These are phyloP conservation scores for Simplicillium aogashimaense DNA, from an alignment of 2,329 filamentous ascomycete genomes.

Conservation along the genomic window DNA sequence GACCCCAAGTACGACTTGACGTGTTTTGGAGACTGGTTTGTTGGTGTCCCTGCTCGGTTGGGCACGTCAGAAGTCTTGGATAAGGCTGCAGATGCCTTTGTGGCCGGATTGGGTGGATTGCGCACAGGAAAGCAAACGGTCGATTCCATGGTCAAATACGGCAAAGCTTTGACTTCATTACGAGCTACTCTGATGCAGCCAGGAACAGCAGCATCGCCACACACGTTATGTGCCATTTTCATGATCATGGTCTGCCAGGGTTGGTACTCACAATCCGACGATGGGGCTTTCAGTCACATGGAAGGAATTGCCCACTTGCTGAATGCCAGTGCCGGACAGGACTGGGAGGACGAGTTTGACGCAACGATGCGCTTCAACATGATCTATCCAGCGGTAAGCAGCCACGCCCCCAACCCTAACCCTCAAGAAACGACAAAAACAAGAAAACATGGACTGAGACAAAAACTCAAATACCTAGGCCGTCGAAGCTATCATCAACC, in stretches of 20 bases:
- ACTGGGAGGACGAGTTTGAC: slow-evolving; percentile 16
- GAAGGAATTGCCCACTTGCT: slow-evolving; percentile 22
- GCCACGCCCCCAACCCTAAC: too few relatives aligned
- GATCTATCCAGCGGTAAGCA: slow-evolving; percentile 20
- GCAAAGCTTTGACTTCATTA: slow-evolving; percentile 17
- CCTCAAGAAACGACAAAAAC: too few relatives aligned
- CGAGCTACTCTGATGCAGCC: slow-evolving; percentile 17
- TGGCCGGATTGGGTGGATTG: slow-evolving; percentile 13
- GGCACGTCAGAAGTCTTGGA: slow-evolving; percentile 36
- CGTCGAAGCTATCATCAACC: slow-evolving; percentile 5
- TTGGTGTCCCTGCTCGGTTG: slow-evolving; percentile 31
- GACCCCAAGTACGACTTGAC: slow-evolving; percentile 36
- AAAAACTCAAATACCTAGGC: slow-evolving; percentile 1
- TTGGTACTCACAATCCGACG: slow-evolving; percentile 18
- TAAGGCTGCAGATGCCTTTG: slow-evolving; percentile 20
- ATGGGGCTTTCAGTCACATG: slow-evolving; percentile 17
- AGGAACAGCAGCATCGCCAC: slow-evolving; percentile 13
- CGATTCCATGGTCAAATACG: slow-evolving; percentile 18
- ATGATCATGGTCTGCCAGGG: slow-evolving; percentile 22
- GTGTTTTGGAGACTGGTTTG: slow-evolving; percentile 35
- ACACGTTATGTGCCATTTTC: slow-evolving; percentile 26
- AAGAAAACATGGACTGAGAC: too few relatives aligned
- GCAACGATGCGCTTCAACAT: slow-evolving; percentile 18
- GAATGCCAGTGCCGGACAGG: slow-evolving; percentile 12
- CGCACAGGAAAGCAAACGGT: slow-evolving; percentile 12